Conservation (phyloP, 345 rosid genomes). For the Syzygium oleosum region DNA sequence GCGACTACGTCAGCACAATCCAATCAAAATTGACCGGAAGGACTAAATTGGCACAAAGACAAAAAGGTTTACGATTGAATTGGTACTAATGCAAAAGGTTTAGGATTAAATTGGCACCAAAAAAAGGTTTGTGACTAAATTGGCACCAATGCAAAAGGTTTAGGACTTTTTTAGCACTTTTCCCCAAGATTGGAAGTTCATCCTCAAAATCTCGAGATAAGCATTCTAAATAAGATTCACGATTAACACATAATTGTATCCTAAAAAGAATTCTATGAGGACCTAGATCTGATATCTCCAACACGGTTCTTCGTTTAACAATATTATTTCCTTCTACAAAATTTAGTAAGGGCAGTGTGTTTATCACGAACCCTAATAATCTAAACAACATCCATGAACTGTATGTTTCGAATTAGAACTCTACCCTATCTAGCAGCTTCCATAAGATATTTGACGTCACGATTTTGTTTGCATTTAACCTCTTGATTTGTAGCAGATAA, state of each 20-base stretch:
- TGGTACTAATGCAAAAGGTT: too few relatives aligned
- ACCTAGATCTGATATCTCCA: neutral
- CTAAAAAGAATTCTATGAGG: neutral
- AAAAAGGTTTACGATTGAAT: too few relatives aligned
- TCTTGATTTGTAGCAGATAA: neutral
- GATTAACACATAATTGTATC: neutral
- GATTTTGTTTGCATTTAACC: neutral
- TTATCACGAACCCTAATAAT: neutral
- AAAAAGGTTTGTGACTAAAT: too few relatives aligned
- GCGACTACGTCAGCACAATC: too few relatives aligned
- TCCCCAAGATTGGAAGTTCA: neutral
- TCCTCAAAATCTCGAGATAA: neutral
- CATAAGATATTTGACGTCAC: neutral
- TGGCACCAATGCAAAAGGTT: too few relatives aligned
- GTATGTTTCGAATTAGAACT: neutral
- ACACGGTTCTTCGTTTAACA: neutral
- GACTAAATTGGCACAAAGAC: too few relatives aligned
- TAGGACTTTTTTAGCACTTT: too few relatives aligned
- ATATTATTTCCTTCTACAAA: neutral
- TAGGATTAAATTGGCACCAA: too few relatives aligned
- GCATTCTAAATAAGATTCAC: neutral
- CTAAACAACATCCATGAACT: neutral
- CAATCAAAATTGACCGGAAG: too few relatives aligned
- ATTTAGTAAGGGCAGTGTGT: neutral
- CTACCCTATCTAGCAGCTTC: neutral